These are phyloP conservation scores for Terfezia claveryi DNA, from an alignment of 495 filamentous ascomycete species.

Conservation along the genomic window DNA sequence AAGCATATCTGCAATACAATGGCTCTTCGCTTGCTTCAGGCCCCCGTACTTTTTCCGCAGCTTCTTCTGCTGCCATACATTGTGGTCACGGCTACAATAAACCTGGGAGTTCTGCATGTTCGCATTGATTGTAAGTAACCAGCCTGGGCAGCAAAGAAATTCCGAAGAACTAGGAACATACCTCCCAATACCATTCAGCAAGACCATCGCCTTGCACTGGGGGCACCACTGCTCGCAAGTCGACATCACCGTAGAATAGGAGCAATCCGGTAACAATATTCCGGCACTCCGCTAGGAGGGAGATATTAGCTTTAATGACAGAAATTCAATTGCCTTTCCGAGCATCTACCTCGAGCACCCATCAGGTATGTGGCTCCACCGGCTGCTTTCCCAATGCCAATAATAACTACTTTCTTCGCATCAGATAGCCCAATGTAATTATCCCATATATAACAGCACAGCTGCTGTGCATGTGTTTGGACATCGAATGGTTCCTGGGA, in stretches of 20 bases:
- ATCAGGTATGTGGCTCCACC: slow-evolving; percentile 26
- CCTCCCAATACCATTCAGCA: slow-evolving; percentile 22
- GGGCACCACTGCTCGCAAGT: slow-evolving; percentile 19
- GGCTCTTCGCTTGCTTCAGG: background rate
- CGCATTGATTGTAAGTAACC: no score
- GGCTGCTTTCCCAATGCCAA: slow-evolving; percentile 50
- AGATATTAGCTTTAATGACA: background rate
- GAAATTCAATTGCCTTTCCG: background rate
- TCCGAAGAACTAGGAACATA: background rate
- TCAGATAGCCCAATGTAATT: slow-evolving; percentile 79
- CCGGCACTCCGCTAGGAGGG: slow-evolving; percentile 10
- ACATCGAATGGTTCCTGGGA: slow-evolving; percentile 25
- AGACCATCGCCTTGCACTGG: slow-evolving; percentile 21
- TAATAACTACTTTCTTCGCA: slow-evolving; percentile 47
- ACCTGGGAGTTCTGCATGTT: slow-evolving; percentile 19
- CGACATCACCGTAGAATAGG: slow-evolving; percentile 13
- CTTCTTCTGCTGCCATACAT: slow-evolving; percentile 9
- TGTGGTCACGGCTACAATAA: slow-evolving; percentile 7
- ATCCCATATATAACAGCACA: slow-evolving; percentile 83
- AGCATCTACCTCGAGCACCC: slow-evolving; percentile 19
- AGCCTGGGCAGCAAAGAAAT: no score
- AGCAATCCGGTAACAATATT: slow-evolving; percentile 11
- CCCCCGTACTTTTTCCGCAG: slow-evolving; percentile 12
- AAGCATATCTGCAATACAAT: background rate
- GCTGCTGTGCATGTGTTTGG: slow-evolving; percentile 37